A percentile compares a stretch with the other conserved stretches of the same genome.
Evolutionary conservation across 805 yeast species (phyloP).

Genomic region (Myxozyma lipomycoides): DNA sequence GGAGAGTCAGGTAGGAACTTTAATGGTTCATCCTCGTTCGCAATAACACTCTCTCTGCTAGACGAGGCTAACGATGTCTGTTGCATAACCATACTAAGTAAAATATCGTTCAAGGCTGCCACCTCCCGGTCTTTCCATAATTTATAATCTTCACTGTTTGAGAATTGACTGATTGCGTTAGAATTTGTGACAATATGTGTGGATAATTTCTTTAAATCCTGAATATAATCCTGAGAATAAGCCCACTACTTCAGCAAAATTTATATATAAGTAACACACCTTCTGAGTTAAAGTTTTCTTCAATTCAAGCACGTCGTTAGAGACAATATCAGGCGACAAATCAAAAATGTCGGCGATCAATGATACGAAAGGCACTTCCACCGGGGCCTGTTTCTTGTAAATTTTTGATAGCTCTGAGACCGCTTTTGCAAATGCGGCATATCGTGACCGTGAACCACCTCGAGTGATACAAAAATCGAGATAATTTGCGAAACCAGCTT

Average conservation of each 20-base stretch:
- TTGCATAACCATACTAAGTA: slow-evolving; percentile 25
- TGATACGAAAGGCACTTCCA: slow-evolving; percentile 6
- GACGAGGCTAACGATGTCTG: neutral
- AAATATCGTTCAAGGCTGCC: slow-evolving; percentile 35
- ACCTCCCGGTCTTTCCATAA: slow-evolving; percentile 45
- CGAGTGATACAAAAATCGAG: slow-evolving; percentile 8
- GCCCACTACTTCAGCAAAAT: neutral
- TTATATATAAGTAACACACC: neutral
- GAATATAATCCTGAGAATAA: slow-evolving; percentile 11
- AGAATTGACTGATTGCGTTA: slow-evolving; percentile 37
- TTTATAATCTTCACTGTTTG: slow-evolving; percentile 36
- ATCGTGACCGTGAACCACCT: slow-evolving; percentile 4
- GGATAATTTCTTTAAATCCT: slow-evolving; percentile 16
- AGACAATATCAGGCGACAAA: slow-evolving; percentile 2
- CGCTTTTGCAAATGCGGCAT: slow-evolving; percentile 1
- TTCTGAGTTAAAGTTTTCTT: slow-evolving; percentile 1
- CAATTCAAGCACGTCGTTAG: slow-evolving; percentile 7
- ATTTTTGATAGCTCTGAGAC: slow-evolving; percentile 2
- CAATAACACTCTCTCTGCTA: neutral
- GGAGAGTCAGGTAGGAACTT: slow-evolving; percentile 44
- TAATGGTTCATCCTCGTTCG: slow-evolving; percentile 3
- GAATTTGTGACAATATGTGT: slow-evolving; percentile 1
- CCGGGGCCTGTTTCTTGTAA: neutral
- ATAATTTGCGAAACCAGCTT: slow-evolving; percentile 10
- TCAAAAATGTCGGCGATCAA: slow-evolving; percentile 9